phyloP scores from a whole-genome alignment of 257 asterid genomes.

The Salvia rosmarinus region DNA sequence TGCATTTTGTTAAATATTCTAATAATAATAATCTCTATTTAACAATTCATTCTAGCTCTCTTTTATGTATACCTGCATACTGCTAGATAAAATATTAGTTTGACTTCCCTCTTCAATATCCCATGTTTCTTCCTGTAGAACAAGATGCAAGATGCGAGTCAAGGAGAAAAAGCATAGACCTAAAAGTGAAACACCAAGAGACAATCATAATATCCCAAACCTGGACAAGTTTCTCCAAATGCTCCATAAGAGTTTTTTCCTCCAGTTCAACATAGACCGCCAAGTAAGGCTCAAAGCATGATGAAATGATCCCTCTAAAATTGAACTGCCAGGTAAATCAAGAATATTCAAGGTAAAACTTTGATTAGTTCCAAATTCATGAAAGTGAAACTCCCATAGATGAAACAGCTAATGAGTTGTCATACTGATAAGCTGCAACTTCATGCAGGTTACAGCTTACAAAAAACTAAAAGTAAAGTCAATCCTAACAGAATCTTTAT shows the following conservation, averaged over 20 bases:
- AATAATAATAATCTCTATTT: not conserved
- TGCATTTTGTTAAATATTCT: not conserved
- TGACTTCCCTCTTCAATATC: constrained; percentile 96
- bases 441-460: not conserved
- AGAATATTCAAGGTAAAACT: constrained; percentile 34
- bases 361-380: constrained; percentile 27
- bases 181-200: constrained; percentile 18
- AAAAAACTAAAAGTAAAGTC: constrained; percentile 1
- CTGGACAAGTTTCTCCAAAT: constrained; percentile 95
- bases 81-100: constrained; percentile 88
- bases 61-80: constrained; percentile 73
- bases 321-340: constrained; percentile 71
- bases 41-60: not conserved
- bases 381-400: constrained; percentile 27
- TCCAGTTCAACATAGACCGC: constrained; percentile 87
- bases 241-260: constrained; percentile 97
- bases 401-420: constrained; percentile 26
- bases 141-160: constrained; percentile 35
- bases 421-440: constrained; percentile 21
- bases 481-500: constrained; percentile 17
- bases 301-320: constrained; percentile 92
- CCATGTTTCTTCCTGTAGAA: constrained; percentile 94
- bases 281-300: constrained; percentile 98
- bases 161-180: constrained; percentile 29
- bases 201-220: constrained; percentile 44